phyloP scores from a whole-genome alignment of 257 asterid species.

The Plantago elongata region DNA sequence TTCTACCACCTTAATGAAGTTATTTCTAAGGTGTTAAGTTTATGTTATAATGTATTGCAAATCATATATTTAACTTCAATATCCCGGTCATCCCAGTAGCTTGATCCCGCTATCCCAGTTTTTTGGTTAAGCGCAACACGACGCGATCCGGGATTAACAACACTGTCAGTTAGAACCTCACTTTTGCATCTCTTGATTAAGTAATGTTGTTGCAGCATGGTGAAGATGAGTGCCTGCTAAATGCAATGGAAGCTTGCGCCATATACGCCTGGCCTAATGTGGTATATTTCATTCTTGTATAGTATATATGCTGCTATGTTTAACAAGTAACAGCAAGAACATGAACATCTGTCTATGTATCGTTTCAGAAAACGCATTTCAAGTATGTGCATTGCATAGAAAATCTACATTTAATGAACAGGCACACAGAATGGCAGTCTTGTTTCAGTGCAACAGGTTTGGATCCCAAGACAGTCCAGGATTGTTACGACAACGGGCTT shows the following conservation, averaged over 20 bases:
- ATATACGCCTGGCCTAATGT: constrained; percentile 62
- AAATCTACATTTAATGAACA: constrained; percentile 50
- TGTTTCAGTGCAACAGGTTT: constrained; percentile 50
- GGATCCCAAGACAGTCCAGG: constrained; percentile 38
- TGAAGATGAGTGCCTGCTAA: constrained; percentile 63
- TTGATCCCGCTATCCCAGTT: too few relatives aligned
- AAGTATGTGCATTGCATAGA: constrained; percentile 69
- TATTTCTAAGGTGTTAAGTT: too few relatives aligned
- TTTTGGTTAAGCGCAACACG: too few relatives aligned
- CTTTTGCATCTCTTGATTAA: too few relatives aligned
- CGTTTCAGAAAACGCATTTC: constrained; percentile 55
- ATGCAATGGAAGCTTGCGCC: constrained; percentile 83
- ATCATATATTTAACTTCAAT: too few relatives aligned
- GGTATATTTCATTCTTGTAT: constrained; percentile 22
- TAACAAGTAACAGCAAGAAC: neutral
- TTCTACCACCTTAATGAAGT: too few relatives aligned
- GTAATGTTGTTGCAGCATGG: constrained; percentile 62
- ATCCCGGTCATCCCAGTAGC: too few relatives aligned
- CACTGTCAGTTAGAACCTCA: neutral
- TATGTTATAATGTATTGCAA: too few relatives aligned
- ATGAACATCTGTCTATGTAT: too few relatives aligned
- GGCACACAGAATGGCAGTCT: constrained; percentile 56
- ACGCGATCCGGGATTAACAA: too few relatives aligned
- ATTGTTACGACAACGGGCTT: constrained; percentile 56
- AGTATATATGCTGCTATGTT: neutral